Conservation (phyloP, 2,329 filamentous ascomycete genomes). For the Paecilomyces niveus region DNA sequence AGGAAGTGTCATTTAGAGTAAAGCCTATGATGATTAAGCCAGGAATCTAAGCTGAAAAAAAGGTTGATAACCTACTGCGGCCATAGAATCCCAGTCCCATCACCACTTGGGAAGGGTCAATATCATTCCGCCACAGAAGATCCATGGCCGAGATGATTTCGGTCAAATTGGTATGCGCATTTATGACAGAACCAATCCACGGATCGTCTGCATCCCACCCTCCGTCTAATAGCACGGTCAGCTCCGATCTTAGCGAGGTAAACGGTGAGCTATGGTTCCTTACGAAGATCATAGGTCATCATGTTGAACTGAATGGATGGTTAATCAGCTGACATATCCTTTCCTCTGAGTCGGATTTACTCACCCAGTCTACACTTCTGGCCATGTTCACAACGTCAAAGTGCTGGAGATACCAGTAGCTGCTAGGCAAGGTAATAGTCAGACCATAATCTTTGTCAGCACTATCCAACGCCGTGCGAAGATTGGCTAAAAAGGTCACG, state of each 20-base stretch:
- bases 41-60: too few species aligned
- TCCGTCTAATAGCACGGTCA: too few species aligned
- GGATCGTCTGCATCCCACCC: not conserved
- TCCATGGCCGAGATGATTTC: constrained; percentile 22
- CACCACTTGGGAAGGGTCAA: constrained; percentile 33
- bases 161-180: not conserved
- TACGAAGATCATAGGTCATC: not conserved
- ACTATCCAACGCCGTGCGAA: not conserved
- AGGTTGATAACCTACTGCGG: constrained; percentile 7
- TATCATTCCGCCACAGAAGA: constrained; percentile 37
- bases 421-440: not conserved
- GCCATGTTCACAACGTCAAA: not conserved
- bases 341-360: not conserved
- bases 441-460: not conserved
- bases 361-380: not conserved
- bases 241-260: too few species aligned
- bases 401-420: not conserved
- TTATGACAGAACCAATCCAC: not conserved
- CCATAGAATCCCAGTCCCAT: constrained; percentile 45
- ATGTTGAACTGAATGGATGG: not conserved
- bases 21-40: too few species aligned
- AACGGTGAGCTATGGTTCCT: not conserved
- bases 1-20: too few species aligned
- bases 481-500: not conserved
- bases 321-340: too few species aligned